Evolutionary conservation across 1,284 basidiomycete genomes (phyloP).

Genomic region (Ceratobasidium sp.): DNA sequence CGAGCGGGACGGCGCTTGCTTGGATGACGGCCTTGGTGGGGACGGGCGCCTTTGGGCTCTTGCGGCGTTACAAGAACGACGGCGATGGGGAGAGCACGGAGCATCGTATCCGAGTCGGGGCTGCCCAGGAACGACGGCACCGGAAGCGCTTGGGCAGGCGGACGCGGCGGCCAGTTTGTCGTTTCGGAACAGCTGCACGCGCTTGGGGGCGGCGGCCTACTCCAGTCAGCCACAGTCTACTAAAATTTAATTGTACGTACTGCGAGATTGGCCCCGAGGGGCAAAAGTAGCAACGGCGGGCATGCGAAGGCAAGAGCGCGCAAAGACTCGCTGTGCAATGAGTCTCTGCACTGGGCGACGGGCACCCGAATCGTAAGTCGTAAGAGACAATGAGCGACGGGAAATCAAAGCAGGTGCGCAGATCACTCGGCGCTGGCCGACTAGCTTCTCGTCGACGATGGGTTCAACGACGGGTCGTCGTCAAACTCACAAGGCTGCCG

Average conservation of each 20-base stretch:
- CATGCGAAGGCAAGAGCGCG: conserved; percentile 6
- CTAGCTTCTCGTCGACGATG: conserved; percentile 21
- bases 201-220: conserved; percentile 27
- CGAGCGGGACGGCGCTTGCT: conserved; percentile 39
- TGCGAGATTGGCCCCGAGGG: conserved; percentile 2
- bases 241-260: too few relatives aligned
- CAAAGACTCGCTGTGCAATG: conserved; percentile 33
- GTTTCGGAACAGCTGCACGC: conserved; percentile 28
- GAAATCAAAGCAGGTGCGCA: conserved; percentile 24
- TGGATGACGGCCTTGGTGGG: conserved; percentile 37
- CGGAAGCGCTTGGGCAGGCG: conserved; percentile 10
- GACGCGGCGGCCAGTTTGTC: conserved; percentile 36
- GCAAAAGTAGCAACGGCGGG: conserved; percentile 12
- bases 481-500: conserved; percentile 26
- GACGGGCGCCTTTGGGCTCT: neutral
- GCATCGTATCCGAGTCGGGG: too few relatives aligned
- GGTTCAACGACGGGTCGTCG: conserved; percentile 26
- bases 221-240: neutral
- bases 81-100: conserved; percentile 19
- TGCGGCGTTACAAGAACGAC: conserved; percentile 33
- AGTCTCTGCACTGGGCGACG: conserved; percentile 20
- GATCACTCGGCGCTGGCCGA: conserved; percentile 37
- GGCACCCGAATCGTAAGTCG: conserved; percentile 9
- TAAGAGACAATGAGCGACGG: conserved; percentile 13
- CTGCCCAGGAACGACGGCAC: too few relatives aligned